Evolutionary conservation across 1,139 yeast genomes (phyloP).

Genomic region (Debaryomycetaceae sp.): DNA sequence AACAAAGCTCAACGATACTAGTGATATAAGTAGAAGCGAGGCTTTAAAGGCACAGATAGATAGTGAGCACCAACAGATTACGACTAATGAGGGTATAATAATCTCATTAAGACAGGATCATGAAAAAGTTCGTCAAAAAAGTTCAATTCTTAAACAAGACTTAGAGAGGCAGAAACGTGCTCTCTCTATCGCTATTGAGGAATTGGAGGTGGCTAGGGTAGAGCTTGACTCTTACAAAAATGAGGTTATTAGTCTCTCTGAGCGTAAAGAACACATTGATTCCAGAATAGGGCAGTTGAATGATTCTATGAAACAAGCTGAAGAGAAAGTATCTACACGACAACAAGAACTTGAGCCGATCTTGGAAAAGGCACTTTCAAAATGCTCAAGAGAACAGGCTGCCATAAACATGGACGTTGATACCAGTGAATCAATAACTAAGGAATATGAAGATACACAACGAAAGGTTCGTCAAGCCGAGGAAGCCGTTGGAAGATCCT

Average conservation of each 20-base stretch:
- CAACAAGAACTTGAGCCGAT: slow-evolving; percentile 17
- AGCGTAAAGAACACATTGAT: slow-evolving; percentile 12
- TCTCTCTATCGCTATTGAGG: slow-evolving; percentile 6
- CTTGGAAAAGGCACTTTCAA: slow-evolving; percentile 25
- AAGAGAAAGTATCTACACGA: slow-evolving; percentile 15
- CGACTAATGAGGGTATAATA: slow-evolving; percentile 24
- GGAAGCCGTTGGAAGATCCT: slow-evolving; percentile 28
- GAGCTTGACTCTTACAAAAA: slow-evolving; percentile 7
- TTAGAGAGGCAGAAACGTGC: slow-evolving; percentile 5
- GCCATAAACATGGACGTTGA: slow-evolving; percentile 25
- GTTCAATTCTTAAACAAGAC: slow-evolving; percentile 4
- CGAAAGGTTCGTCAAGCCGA: slow-evolving; percentile 38
- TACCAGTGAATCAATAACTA: slow-evolving; percentile 32
- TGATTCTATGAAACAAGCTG: slow-evolving; percentile 9
- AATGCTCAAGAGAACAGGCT: slow-evolving; percentile 30
- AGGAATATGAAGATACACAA: slow-evolving; percentile 31
- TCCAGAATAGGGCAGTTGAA: slow-evolving; percentile 10
- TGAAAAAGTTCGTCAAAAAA: slow-evolving; percentile 11
- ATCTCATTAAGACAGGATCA: slow-evolving; percentile 26
- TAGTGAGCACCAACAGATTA: slow-evolving; percentile 24
- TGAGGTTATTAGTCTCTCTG: slow-evolving; percentile 5
- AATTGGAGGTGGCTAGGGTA: slow-evolving; percentile 8
- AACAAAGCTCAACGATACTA: slow-evolving; percentile 30
- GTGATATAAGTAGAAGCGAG: slow-evolving; percentile 30
- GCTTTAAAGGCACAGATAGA: slow-evolving; percentile 28